Conservation (phyloP, 257 asterid species). For the Orobanche coerulescens region DNA sequence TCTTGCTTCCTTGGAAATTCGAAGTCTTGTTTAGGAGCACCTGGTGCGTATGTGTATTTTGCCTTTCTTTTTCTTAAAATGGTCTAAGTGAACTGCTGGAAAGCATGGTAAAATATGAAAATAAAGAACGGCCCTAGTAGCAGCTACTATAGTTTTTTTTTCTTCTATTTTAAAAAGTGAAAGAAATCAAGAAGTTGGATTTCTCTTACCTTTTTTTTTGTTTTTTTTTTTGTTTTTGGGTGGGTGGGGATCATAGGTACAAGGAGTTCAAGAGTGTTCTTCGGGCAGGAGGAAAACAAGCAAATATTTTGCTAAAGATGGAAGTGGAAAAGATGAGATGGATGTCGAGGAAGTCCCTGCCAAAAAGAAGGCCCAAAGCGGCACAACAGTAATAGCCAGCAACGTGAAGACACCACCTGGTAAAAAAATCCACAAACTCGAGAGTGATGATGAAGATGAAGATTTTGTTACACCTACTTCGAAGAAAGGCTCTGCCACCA, state of each 20-base stretch:
- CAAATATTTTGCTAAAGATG: conserved; percentile 69
- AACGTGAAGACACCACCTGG: conserved; percentile 46
- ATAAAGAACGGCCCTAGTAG: neutral
- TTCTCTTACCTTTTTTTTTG: neutral
- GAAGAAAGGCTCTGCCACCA: conserved; percentile 33
- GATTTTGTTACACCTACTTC: conserved; percentile 55
- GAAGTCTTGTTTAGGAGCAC: neutral
- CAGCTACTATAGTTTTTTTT: neutral
- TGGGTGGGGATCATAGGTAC: conserved; percentile 35
- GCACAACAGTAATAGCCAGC: conserved; percentile 23
- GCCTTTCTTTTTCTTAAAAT: neutral
- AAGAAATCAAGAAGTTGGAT: conserved; percentile 6
- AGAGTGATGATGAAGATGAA: conserved; percentile 57
- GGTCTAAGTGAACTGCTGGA: neutral
- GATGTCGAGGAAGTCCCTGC: conserved; percentile 48
- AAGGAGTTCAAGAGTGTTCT: conserved; percentile 56
- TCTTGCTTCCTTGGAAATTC: neutral
- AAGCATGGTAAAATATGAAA: neutral
- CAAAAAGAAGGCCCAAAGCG: conserved; percentile 48
- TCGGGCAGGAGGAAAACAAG: conserved; percentile 81
- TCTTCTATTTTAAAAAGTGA: conserved; percentile 7
- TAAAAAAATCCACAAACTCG: conserved; percentile 53
- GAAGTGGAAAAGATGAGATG: conserved; percentile 40
- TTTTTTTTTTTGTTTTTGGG: neutral
- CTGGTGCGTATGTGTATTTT: neutral